These are phyloP conservation scores for Ophiocordyceps australis DNA, from an alignment of 2,329 filamentous ascomycete genomes.

Conservation along the genomic window DNA sequence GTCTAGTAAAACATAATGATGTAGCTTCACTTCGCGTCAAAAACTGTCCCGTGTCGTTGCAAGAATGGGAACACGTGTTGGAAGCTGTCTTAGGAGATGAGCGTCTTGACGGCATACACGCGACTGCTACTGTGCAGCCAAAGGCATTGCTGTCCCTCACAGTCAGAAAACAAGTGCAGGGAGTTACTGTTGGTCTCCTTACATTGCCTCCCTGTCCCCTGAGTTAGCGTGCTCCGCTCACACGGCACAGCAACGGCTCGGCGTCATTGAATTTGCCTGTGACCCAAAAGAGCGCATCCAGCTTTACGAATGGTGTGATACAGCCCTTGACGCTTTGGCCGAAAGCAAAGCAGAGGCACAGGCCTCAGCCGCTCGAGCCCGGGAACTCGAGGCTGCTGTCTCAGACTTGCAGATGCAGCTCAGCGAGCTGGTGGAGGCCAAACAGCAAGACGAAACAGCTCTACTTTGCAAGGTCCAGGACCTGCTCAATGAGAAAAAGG, in stretches of 20 bases:
- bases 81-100: constrained; percentile 34
- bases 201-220: constrained; percentile 10
- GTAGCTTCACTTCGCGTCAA: constrained; percentile 31
- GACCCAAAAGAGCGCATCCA: constrained; percentile 41
- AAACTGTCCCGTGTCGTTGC: constrained; percentile 33
- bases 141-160: constrained; percentile 37
- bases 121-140: constrained; percentile 36
- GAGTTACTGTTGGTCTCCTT: constrained; percentile 60
- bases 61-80: constrained; percentile 51
- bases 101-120: constrained; percentile 34
- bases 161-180: constrained; percentile 45
- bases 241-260: constrained; percentile 44
- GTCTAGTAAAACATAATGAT: constrained; percentile 35
- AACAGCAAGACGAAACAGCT: constrained; percentile 46
- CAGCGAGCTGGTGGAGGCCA: constrained; percentile 46
- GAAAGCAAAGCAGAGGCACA: constrained; percentile 24
- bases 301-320: constrained; percentile 52
- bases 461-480: constrained; percentile 52
- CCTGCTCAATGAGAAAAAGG: constrained; percentile 62
- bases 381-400: constrained; percentile 35
- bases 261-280: constrained; percentile 37
- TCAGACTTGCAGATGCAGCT: constrained; percentile 42
- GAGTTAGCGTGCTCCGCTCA: constrained; percentile 4
- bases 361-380: constrained; percentile 19
- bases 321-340: constrained; percentile 29